Conservation (phyloP, 2,329 filamentous ascomycete genomes). For the Aurifilum marmelostoma region DNA sequence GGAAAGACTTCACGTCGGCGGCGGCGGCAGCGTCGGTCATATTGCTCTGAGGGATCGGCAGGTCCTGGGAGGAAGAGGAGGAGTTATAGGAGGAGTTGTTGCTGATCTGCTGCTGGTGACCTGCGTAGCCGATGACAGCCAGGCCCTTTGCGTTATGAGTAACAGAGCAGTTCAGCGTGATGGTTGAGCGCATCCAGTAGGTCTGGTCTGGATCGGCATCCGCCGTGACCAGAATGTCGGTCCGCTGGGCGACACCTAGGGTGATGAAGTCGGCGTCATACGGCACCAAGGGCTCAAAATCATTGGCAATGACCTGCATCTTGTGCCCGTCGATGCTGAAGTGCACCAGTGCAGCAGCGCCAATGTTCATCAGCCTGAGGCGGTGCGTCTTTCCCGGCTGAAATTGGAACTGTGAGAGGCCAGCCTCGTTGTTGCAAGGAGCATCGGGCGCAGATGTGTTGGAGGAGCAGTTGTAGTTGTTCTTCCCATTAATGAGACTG, state of each 20-base stretch:
- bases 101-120: neutral
- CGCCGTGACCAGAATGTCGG: slow-evolving; percentile 10
- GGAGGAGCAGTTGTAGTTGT: slow-evolving; percentile 8
- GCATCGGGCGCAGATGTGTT: neutral
- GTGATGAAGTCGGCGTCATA: slow-evolving; percentile 9
- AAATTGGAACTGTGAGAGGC: slow-evolving; percentile 1
- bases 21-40: neutral
- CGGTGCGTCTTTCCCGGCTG: slow-evolving; percentile 7
- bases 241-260: slow-evolving; percentile 10
- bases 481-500: slow-evolving; percentile 17
- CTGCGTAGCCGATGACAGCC: neutral
- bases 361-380: slow-evolving; percentile 13
- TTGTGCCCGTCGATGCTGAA: slow-evolving; percentile 11
- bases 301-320: slow-evolving; percentile 13
- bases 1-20: neutral
- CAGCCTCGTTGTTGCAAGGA: neutral
- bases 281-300: slow-evolving; percentile 9
- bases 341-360: neutral
- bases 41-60: neutral
- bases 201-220: neutral
- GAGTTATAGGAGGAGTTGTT: too few relatives aligned
- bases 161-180: slow-evolving; percentile 1
- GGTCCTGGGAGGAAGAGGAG: neutral
- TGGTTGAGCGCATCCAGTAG: slow-evolving; percentile 15
- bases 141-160: neutral